A percentile compares a stretch with the other conserved stretches of the same genome.
These are phyloP conservation scores for Fusarium chuoi DNA, from an alignment of 2,329 filamentous ascomycete species.

Conservation along the genomic window DNA sequence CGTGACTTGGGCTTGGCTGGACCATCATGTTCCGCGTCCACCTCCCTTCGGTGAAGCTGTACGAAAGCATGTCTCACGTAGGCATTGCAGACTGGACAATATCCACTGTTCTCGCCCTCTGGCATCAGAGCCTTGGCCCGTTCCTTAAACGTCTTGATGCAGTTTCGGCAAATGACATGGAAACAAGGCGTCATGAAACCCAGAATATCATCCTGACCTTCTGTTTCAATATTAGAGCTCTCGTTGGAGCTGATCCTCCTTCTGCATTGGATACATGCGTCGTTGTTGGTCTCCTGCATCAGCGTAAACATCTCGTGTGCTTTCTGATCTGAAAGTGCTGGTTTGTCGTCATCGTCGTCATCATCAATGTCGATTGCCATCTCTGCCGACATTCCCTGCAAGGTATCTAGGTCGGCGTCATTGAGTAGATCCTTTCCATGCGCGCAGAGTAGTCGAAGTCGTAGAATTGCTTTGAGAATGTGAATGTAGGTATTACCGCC, in stretches of 20 bases:
- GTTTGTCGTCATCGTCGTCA: slow-evolving; percentile 70
- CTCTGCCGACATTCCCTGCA: slow-evolving; percentile 83
- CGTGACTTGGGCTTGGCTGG: slow-evolving; percentile 52
- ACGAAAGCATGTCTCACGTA: slow-evolving; percentile 73
- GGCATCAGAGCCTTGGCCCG: slow-evolving; percentile 56
- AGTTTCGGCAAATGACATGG: slow-evolving; percentile 83
- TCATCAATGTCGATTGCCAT: slow-evolving; percentile 91
- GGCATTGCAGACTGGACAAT: slow-evolving; percentile 76
- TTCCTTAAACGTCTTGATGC: slow-evolving; percentile 70
- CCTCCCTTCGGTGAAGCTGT: slow-evolving; percentile 72
- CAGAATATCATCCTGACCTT: slow-evolving; percentile 71
- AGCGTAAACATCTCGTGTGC: slow-evolving; percentile 88
- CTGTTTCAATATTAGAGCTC: slow-evolving; percentile 66
- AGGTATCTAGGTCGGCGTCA: slow-evolving; percentile 81
- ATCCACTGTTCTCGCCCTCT: slow-evolving; percentile 55
- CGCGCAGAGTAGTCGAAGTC: slow-evolving; percentile 89
- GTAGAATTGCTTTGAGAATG: slow-evolving; percentile 89
- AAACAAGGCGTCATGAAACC: slow-evolving; percentile 88
- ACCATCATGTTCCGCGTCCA: slow-evolving; percentile 66
- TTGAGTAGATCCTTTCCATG: slow-evolving; percentile 93
- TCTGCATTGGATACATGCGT: slow-evolving; percentile 77
- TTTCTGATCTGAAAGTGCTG: slow-evolving; percentile 72
- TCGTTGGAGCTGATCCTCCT: slow-evolving; percentile 69
- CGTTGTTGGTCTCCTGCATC: slow-evolving; percentile 83
- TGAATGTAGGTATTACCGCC: slow-evolving; percentile 92